A percentile compares a stretch with the other conserved stretches of the same genome.
phyloP scores from a whole-genome alignment of 2,329 filamentous ascomycete genomes.

The Lasiodiplodia sp. region DNA sequence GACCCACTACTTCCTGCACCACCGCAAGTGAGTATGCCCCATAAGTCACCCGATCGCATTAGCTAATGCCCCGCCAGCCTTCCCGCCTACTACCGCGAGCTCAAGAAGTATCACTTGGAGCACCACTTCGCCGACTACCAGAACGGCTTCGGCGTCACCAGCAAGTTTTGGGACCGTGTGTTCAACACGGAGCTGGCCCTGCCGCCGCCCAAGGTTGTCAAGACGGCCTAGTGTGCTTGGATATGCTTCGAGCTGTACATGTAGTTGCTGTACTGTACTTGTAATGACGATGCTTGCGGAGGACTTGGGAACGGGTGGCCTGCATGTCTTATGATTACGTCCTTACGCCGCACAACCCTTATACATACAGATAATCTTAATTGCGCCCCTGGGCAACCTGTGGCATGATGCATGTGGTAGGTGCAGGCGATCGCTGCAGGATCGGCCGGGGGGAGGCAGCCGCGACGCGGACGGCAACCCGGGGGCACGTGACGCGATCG shows the following conservation, averaged over 20 bases:
- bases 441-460: conserved; percentile 2
- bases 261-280: conserved; percentile 26
- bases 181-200: conserved; percentile 85
- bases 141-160: conserved; percentile 96
- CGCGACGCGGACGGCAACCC: neutral
- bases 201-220: conserved; percentile 57
- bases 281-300: conserved; percentile 26
- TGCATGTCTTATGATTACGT: conserved; percentile 21
- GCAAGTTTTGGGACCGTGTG: conserved; percentile 90
- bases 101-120: conserved; percentile 97
- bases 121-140: conserved; percentile 99
- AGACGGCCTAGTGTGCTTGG: conserved; percentile 44
- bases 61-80: conserved; percentile 59
- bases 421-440: conserved; percentile 15
- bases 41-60: neutral
- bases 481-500: conserved; percentile 8
- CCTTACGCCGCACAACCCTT: conserved; percentile 15
- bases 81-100: conserved; percentile 83
- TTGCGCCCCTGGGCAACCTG: neutral
- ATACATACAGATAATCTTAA: conserved; percentile 15
- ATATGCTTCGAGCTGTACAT: conserved; percentile 1
- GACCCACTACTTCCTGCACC: conserved; percentile 98
- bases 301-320: neutral
- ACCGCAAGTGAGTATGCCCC: conserved; percentile 71
- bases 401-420: conserved; percentile 11